A percentile compares a stretch with the other conserved stretches of the same genome.
Evolutionary conservation across 2,329 filamentous ascomycete genomes (phyloP).

Genomic region (Fusarium neocosmosporiellum): DNA sequence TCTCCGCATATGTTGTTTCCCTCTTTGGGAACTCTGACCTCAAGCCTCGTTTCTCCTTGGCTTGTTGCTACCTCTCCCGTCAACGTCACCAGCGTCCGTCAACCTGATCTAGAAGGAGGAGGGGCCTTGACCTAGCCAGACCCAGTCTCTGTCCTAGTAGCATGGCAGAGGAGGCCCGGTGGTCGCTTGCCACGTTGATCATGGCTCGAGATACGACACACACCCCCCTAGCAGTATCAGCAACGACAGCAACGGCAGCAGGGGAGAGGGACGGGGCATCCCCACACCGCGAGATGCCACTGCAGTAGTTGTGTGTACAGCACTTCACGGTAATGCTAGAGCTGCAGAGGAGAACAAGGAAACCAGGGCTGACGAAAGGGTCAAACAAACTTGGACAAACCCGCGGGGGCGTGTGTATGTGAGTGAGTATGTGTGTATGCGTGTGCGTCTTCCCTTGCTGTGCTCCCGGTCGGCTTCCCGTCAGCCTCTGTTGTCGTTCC

Average conservation of each 20-base stretch:
- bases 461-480: conserved; percentile 23
- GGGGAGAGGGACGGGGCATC: conserved; percentile 34
- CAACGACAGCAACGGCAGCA: conserved; percentile 28
- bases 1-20: conserved; percentile 4
- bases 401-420: conserved; percentile 25
- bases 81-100: not conserved
- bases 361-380: conserved; percentile 35
- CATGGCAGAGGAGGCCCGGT: conserved; percentile 28
- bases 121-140: conserved; percentile 1
- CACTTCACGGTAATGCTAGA: conserved; percentile 33
- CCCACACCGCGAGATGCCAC: conserved; percentile 41
- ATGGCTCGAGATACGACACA: conserved; percentile 37
- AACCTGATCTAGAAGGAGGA: conserved; percentile 6
- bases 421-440: conserved; percentile 28
- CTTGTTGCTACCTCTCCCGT: not conserved
- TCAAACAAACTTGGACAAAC: conserved; percentile 30
- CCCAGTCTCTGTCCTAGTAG: conserved; percentile 6
- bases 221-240: conserved; percentile 34
- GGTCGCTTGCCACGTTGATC: conserved; percentile 51
- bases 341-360: conserved; percentile 26
- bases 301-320: conserved; percentile 33
- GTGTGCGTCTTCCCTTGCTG: conserved; percentile 28
- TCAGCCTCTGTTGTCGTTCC: conserved; percentile 25
- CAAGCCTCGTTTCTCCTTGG: not conserved
- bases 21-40: not conserved